A percentile compares a stretch with the other conserved stretches of the same genome.
Evolutionary conservation across 805 yeast species (phyloP).

Genomic region (Sugiyamaella smithiae): DNA sequence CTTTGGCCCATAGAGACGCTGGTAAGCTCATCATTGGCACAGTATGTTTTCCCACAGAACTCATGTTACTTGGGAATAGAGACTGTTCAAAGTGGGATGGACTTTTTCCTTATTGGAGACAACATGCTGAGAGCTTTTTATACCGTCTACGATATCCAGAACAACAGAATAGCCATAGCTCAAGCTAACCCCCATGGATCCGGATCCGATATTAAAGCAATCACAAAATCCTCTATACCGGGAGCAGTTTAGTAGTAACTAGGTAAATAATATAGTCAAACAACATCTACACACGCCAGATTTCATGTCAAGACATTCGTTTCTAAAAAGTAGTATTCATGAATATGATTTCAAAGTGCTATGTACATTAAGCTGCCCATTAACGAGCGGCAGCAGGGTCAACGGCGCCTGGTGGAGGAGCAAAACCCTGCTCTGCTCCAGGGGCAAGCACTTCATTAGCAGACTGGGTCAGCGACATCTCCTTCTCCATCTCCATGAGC

Average conservation of each 20-base stretch:
- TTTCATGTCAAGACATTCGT: no score
- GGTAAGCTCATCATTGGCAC: constrained; percentile 30
- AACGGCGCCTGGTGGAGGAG: constrained; percentile 28
- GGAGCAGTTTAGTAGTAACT: constrained; percentile 11
- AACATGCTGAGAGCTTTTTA: constrained; percentile 58
- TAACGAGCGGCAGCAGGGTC: no score
- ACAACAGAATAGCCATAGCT: constrained; percentile 53
- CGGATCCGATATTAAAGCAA: constrained; percentile 16
- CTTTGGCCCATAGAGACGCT: constrained; percentile 36
- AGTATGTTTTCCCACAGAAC: constrained; percentile 35
- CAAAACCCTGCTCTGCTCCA: constrained; percentile 37
- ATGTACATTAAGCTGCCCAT: no score
- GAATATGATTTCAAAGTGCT: no score
- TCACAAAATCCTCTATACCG: constrained; percentile 18
- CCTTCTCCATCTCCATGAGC: constrained; percentile 90
- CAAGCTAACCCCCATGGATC: constrained; percentile 34
- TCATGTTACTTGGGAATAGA: constrained; percentile 37
- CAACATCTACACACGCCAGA: no score
- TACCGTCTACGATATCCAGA: constrained; percentile 60
- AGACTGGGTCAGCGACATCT: constrained; percentile 52
- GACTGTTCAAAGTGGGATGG: constrained; percentile 32
- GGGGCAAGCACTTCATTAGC: constrained; percentile 35
- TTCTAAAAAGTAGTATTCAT: no score
- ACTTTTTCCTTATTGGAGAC: constrained; percentile 55
- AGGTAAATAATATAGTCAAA: no score